These are phyloP conservation scores for Globisporangium rhizosaccharum DNA, from an alignment of 352 stramenopile genomes.

Conservation along the genomic window DNA sequence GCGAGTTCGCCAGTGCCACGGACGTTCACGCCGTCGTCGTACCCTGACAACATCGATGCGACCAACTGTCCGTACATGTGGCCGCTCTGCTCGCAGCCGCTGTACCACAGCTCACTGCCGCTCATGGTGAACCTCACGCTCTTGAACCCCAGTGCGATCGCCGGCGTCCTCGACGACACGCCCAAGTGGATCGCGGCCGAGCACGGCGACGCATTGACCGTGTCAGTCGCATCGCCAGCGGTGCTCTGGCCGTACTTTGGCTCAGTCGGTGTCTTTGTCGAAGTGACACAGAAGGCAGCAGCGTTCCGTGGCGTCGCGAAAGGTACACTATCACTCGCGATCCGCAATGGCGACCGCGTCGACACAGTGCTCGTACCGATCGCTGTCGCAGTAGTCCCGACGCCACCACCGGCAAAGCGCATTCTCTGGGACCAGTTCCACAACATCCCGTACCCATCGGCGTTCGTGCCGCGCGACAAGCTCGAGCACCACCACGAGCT, in stretches of 20 bases:
- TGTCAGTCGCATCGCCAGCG: constrained; percentile 47
- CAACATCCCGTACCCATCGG: constrained; percentile 83
- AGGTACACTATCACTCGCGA: constrained; percentile 33
- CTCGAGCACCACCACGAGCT: constrained; percentile 57
- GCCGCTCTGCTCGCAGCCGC: constrained; percentile 74
- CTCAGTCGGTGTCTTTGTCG: constrained; percentile 63
- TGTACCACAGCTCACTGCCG: constrained; percentile 67
- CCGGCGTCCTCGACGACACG: constrained; percentile 33
- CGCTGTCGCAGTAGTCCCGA: constrained; percentile 41
- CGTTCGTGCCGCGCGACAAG: constrained; percentile 75
- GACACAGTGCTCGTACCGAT: constrained; percentile 44
- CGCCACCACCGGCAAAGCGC: constrained; percentile 33
- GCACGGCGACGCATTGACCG: constrained; percentile 42
- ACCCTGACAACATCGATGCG: constrained; percentile 60
- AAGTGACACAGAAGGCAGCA: constrained; percentile 44
- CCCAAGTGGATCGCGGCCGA: constrained; percentile 45
- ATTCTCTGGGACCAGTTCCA: constrained; percentile 89
- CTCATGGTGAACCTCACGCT: constrained; percentile 84
- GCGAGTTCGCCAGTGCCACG: background rate
- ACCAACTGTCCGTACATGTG: constrained; percentile 86
- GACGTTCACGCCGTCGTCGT: constrained; percentile 30
- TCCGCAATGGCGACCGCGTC: constrained; percentile 37
- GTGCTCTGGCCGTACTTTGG: constrained; percentile 64
- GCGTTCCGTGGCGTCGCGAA: constrained; percentile 32
- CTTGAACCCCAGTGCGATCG: constrained; percentile 54